Evolutionary conservation across 441 rosid species (phyloP).

Genomic region (Gossypium davidsonii): DNA sequence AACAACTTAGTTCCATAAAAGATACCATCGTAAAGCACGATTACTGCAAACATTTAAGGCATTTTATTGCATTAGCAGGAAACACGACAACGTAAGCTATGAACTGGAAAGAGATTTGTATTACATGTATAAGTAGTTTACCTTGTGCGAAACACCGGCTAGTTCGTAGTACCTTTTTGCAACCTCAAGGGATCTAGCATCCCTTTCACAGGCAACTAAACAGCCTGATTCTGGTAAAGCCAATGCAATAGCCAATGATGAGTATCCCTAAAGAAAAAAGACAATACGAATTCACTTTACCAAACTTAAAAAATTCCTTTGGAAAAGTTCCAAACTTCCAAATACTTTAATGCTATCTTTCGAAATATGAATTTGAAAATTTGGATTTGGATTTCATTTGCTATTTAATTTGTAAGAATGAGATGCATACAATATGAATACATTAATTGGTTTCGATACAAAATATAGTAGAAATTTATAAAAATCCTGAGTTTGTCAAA

Average conservation of each 20-base stretch:
- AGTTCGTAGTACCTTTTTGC: constrained; percentile 67
- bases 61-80: not conserved
- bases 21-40: not conserved
- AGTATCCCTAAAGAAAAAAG: constrained; percentile 55
- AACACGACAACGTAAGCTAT: not conserved
- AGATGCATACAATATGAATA: not conserved
- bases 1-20: constrained; percentile 6
- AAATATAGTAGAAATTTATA: not conserved
- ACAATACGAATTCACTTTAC: not conserved
- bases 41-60: not conserved
- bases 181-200: constrained; percentile 56
- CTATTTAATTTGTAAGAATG: not conserved
- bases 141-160: constrained; percentile 83
- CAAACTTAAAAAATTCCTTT: not conserved
- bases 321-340: not conserved
- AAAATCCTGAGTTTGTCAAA: not conserved
- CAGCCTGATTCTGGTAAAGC: constrained; percentile 67
- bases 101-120: not conserved
- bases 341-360: not conserved
- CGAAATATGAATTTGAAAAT: not conserved
- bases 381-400: not conserved
- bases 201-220: constrained; percentile 90
- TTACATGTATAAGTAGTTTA: constrained; percentile 9
- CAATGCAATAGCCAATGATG: constrained; percentile 83
- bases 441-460: not conserved